These are phyloP conservation scores for Lepiota venenata DNA, from an alignment of 768 basidiomycete species.

Conservation along the genomic window DNA sequence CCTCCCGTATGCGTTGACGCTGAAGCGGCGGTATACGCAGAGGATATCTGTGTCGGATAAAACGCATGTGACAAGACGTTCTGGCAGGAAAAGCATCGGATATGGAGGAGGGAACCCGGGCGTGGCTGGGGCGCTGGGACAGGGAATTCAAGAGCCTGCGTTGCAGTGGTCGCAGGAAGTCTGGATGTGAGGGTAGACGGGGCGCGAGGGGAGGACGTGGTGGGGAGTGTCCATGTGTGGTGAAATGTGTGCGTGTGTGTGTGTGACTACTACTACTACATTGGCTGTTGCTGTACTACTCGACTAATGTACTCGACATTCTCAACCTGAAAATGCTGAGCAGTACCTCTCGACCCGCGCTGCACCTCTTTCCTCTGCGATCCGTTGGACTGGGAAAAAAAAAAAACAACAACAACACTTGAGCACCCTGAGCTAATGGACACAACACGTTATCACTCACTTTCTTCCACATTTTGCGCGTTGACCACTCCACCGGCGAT, in stretches of 20 bases:
- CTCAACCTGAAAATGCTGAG: too few relatives aligned
- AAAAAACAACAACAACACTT: background rate
- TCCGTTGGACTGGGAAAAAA: background rate
- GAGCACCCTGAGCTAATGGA: too few relatives aligned
- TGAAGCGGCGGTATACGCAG: constrained; percentile 12
- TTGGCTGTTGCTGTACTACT: background rate
- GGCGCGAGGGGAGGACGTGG: constrained; percentile 60
- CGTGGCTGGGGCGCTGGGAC: constrained; percentile 57
- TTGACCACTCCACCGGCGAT: background rate
- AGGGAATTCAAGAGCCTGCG: constrained; percentile 60
- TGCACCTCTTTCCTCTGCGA: background rate
- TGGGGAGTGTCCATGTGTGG: constrained; percentile 41
- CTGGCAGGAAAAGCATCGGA: constrained; percentile 72
- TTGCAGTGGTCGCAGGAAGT: constrained; percentile 61
- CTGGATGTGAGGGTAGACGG: constrained; percentile 61
- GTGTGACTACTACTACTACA: too few relatives aligned
- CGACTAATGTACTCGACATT: constrained; percentile 5
- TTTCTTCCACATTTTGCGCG: background rate
- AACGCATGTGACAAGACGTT: constrained; percentile 58
- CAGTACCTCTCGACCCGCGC: background rate
- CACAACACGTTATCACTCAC: too few relatives aligned
- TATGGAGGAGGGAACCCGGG: constrained; percentile 52
- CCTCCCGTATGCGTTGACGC: too few relatives aligned
- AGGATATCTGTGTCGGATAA: constrained; percentile 59
- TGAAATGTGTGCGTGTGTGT: too few relatives aligned